Percentiles rank a stretch among this genome's conserved stretches.
Evolutionary conservation across 129 eudicot genomes (phyloP).

Genomic region (carrot (Daucus carota)): DNA sequence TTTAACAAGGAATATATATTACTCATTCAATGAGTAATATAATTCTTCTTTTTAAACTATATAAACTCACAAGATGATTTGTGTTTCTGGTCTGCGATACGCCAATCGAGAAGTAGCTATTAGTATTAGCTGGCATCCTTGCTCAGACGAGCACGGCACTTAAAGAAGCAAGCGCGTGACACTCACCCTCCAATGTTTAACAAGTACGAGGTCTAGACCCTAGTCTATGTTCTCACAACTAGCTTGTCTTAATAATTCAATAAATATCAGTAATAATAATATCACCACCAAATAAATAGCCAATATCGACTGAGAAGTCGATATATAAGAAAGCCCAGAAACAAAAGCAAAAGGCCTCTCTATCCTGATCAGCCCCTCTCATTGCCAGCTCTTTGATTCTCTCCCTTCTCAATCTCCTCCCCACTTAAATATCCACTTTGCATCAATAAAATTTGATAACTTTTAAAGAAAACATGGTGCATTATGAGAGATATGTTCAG

Average conservation of each 20-base stretch:
- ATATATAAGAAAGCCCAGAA: neutral
- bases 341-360: neutral
- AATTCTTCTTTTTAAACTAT: too few species aligned
- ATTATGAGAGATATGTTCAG: slow-evolving; percentile 31
- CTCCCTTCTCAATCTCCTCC: neutral
- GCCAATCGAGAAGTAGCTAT: neutral
- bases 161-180: neutral
- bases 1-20: too few species aligned
- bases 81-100: neutral
- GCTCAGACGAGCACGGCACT: neutral
- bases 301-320: neutral
- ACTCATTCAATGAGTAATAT: too few species aligned
- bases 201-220: neutral
- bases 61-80: too few species aligned
- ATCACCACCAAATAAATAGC: too few species aligned
- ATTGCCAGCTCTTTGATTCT: slow-evolving; percentile 5
- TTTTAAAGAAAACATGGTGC: slow-evolving; percentile 31
- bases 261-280: neutral
- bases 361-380: slow-evolving; percentile 2
- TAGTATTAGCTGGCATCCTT: neutral
- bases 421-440: neutral
- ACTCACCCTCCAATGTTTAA: neutral
- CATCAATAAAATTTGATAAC: neutral
- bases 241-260: neutral
- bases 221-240: neutral